phyloP scores from a whole-genome alignment of 2,329 filamentous ascomycete species.

The Aspergillus hortae region DNA sequence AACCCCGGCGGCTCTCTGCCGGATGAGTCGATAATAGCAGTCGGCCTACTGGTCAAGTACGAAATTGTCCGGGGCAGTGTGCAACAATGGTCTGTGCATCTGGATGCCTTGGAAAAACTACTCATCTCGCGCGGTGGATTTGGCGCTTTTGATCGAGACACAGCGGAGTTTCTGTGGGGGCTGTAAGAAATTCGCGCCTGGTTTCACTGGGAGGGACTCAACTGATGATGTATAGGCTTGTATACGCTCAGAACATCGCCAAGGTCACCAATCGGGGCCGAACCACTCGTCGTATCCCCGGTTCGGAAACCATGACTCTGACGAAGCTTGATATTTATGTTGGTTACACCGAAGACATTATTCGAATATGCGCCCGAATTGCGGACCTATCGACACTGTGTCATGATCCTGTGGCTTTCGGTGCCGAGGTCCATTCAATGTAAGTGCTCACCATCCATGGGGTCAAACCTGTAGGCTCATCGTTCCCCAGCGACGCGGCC shows the following conservation, averaged over 20 bases:
- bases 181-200: constrained; percentile 21
- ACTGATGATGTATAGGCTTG: constrained; percentile 20
- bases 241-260: constrained; percentile 34
- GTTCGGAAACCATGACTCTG: constrained; percentile 20
- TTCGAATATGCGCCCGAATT: constrained; percentile 32
- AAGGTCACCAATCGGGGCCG: constrained; percentile 30
- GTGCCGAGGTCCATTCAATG: constrained; percentile 27
- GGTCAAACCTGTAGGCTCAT: neutral
- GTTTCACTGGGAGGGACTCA: neutral
- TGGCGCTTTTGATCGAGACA: constrained; percentile 24
- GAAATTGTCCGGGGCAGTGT: constrained; percentile 37
- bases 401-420: constrained; percentile 20
- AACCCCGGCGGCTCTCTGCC: constrained; percentile 16
- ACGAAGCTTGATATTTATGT: constrained; percentile 36
- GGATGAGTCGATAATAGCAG: constrained; percentile 32
- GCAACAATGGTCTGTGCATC: constrained; percentile 36
- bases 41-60: constrained; percentile 37
- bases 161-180: constrained; percentile 31
- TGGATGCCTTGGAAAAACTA: constrained; percentile 32
- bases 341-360: constrained; percentile 35
- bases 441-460: constrained; percentile 10
- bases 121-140: constrained; percentile 32
- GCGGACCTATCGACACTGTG: constrained; percentile 26
- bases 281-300: constrained; percentile 15
- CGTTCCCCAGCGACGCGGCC: constrained; percentile 26